Evolutionary conservation across 352 stramenopile species (phyloP).

Genomic region (Plasmopara viticola): DNA sequence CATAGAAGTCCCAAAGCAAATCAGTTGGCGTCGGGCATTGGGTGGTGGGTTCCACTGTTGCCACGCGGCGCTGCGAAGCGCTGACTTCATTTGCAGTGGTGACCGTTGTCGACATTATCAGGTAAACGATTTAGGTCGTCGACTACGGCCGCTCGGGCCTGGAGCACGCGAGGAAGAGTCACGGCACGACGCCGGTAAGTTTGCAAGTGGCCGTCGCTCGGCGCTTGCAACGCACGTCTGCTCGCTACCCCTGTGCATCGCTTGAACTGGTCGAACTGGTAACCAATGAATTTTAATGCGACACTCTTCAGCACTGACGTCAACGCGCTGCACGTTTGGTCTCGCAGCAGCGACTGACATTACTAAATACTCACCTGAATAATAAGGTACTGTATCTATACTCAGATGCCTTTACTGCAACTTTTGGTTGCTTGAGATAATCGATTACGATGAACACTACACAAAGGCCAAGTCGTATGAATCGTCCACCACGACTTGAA

Average conservation of each 20-base stretch:
- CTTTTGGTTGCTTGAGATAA: slow-evolving; percentile 3
- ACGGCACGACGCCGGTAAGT: slow-evolving; percentile 13
- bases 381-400: neutral
- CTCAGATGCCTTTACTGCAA: slow-evolving; percentile 5
- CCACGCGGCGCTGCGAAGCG: slow-evolving; percentile 14
- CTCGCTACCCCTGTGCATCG: slow-evolving; percentile 9
- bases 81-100: slow-evolving; percentile 16
- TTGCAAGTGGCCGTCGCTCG: slow-evolving; percentile 13
- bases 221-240: slow-evolving; percentile 12
- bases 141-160: slow-evolving; percentile 22
- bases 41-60: slow-evolving; percentile 3
- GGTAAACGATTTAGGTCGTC: slow-evolving; percentile 9
- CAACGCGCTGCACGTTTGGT: slow-evolving; percentile 4
- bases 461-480: slow-evolving; percentile 46
- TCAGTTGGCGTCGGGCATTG: slow-evolving; percentile 10
- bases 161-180: slow-evolving; percentile 1
- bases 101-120: slow-evolving; percentile 19
- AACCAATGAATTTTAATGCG: slow-evolving; percentile 11
- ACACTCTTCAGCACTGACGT: slow-evolving; percentile 7
- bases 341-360: neutral
- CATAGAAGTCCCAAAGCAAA: slow-evolving; percentile 55
- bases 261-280: slow-evolving; percentile 1
- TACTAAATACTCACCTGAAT: slow-evolving; percentile 3
- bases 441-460: slow-evolving; percentile 17
- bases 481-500: slow-evolving; percentile 35